These are phyloP conservation scores for Lepraria neglecta DNA, from an alignment of 495 filamentous ascomycete species.

Conservation along the genomic window DNA sequence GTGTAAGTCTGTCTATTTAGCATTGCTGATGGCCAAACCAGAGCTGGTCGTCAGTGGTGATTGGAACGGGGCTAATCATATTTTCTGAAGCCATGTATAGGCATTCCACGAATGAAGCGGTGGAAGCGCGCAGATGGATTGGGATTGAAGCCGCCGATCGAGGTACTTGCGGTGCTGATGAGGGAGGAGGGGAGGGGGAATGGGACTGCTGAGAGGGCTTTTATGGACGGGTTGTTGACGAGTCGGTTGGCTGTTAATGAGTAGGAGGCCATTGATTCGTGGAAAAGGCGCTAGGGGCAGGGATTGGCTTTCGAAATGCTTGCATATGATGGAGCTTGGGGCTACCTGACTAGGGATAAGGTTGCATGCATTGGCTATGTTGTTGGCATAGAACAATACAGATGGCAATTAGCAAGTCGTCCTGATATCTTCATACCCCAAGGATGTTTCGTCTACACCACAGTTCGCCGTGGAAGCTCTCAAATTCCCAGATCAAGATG, in stretches of 20 bases:
- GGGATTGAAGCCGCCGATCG: constrained; percentile 76
- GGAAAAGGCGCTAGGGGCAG: background rate
- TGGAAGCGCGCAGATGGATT: constrained; percentile 81
- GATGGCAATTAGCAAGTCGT: background rate
- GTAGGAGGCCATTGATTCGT: background rate
- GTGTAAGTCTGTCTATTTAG: constrained; percentile 51
- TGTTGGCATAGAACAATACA: background rate
- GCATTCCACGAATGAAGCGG: constrained; percentile 70
- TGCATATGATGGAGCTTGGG: background rate
- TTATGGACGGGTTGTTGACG: constrained; percentile 74
- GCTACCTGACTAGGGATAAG: too few relatives aligned
- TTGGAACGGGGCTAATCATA: too few relatives aligned
- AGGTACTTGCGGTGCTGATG: constrained; percentile 81
- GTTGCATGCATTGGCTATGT: constrained; percentile 6
- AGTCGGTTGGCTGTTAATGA: constrained; percentile 12
- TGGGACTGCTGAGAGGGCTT: constrained; percentile 51
- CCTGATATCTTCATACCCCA: too few relatives aligned
- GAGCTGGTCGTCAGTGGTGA: too few relatives aligned
- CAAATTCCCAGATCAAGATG: too few relatives aligned
- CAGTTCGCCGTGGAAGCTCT: too few relatives aligned
- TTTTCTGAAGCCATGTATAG: constrained; percentile 69
- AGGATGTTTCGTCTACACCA: too few relatives aligned
- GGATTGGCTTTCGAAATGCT: background rate
- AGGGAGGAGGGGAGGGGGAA: constrained; percentile 57
- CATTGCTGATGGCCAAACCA: background rate